Conservation (phyloP, 768 basidiomycete species). For the Serendipita sp. region DNA sequence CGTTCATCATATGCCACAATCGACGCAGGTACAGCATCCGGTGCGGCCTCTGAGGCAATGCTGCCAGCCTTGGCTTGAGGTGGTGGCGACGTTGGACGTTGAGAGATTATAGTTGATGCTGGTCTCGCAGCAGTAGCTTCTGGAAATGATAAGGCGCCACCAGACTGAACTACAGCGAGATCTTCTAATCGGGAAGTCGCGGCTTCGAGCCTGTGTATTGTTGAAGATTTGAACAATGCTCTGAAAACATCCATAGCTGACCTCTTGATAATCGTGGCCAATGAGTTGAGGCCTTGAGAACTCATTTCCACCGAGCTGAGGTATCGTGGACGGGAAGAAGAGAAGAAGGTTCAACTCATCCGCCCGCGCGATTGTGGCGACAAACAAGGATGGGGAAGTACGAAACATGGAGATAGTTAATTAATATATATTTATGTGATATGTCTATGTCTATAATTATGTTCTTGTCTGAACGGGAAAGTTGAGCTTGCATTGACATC, state of each 20-base stretch:
- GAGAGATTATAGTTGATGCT: conserved; percentile 7
- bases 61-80: conserved; percentile 23
- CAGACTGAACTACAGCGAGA: conserved; percentile 37
- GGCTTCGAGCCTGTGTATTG: conserved; percentile 59
- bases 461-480: neutral
- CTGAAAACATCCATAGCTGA: conserved; percentile 16
- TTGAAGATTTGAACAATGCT: neutral
- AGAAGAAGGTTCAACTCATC: too few species aligned
- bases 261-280: conserved; percentile 76
- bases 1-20: conserved; percentile 59
- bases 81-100: conserved; percentile 23
- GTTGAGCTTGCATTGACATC: neutral
- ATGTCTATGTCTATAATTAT: neutral
- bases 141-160: conserved; percentile 13
- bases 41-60: conserved; percentile 20
- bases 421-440: too few species aligned
- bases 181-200: conserved; percentile 91
- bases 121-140: conserved; percentile 13
- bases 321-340: neutral
- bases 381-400: too few species aligned
- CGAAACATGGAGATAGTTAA: too few species aligned
- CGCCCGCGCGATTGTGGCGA: too few species aligned
- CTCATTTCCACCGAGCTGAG: neutral
- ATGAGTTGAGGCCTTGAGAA: conserved; percentile 42
- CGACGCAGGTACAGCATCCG: conserved; percentile 30